Percentiles rank a stretch among this genome's conserved stretches.
phyloP scores from a whole-genome alignment of 306 rosid genomes.

The Ochetophila trinervis region DNA sequence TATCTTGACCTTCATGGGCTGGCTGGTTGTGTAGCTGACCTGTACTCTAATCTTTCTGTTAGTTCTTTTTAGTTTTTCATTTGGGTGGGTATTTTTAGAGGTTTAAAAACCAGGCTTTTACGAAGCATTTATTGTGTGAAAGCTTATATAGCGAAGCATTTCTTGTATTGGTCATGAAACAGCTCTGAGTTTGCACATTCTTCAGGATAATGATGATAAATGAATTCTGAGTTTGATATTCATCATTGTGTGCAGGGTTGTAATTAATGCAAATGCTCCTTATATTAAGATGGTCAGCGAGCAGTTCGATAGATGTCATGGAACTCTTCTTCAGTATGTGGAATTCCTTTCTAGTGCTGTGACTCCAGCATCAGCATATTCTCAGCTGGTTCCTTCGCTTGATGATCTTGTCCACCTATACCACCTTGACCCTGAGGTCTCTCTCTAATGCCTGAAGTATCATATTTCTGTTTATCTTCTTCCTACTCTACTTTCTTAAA shows the following conservation, averaged over 20 bases:
- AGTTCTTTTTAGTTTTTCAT: neutral
- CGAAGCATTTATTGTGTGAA: neutral
- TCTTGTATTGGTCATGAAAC: neutral
- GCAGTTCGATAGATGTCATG: conserved; percentile 96
- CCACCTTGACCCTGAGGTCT: conserved; percentile 97
- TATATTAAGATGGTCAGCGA: conserved; percentile 96
- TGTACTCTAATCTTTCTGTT: neutral
- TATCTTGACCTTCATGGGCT: conserved; percentile 1
- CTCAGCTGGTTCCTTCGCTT: conserved; percentile 77
- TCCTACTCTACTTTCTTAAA: neutral
- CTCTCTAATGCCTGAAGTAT: neutral
- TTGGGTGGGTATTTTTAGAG: conserved; percentile 1
- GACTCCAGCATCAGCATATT: conserved; percentile 72
- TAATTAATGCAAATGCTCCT: conserved; percentile 80
- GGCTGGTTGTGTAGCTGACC: neutral
- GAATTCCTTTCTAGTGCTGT: conserved; percentile 90
- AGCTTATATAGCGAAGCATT: neutral
- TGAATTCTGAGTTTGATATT: neutral
- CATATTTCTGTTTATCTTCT: neutral
- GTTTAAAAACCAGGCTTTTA: neutral
- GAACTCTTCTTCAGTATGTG: conserved; percentile 90
- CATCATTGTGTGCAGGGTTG: conserved; percentile 62
- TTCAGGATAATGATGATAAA: neutral
- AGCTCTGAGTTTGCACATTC: neutral
- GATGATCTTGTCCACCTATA: conserved; percentile 77